phyloP scores from a whole-genome alignment of 495 filamentous ascomycete genomes.

The Penicillium silybi region DNA sequence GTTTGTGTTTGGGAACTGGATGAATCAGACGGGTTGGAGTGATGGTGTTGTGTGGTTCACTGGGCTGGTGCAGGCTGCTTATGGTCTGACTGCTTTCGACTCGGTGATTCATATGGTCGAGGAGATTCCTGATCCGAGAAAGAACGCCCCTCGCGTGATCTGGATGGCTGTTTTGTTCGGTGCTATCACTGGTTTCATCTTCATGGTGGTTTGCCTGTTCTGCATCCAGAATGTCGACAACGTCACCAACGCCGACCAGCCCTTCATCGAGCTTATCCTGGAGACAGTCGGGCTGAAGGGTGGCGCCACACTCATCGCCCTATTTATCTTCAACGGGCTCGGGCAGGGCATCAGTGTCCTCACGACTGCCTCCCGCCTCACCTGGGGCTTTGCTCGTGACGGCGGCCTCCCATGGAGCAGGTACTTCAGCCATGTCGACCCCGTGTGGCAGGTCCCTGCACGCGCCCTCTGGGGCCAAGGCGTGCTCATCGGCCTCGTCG shows the following conservation, averaged over 20 bases:
- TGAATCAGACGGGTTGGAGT: slow-evolving; percentile 60
- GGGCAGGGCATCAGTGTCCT: slow-evolving; percentile 43
- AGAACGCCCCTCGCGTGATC: slow-evolving; percentile 40
- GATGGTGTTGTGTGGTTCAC: slow-evolving; percentile 62
- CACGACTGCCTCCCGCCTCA: slow-evolving; percentile 49
- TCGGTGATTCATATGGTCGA: slow-evolving; percentile 61
- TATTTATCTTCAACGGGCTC: slow-evolving; percentile 49
- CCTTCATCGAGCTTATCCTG: slow-evolving; percentile 44
- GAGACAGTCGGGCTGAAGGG: slow-evolving; percentile 39
- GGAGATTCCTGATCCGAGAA: slow-evolving; percentile 41
- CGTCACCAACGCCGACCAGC: slow-evolving; percentile 48
- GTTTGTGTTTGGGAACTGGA: slow-evolving; percentile 55
- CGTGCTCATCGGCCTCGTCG: slow-evolving; percentile 39
- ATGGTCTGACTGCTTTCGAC: slow-evolving; percentile 60
- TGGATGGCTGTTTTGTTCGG: slow-evolving; percentile 41
- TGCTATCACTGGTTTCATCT: slow-evolving; percentile 64
- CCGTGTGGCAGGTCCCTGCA: slow-evolving; percentile 39
- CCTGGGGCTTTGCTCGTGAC: slow-evolving; percentile 58
- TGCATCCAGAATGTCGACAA: slow-evolving; percentile 60
- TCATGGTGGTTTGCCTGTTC: slow-evolving; percentile 71
- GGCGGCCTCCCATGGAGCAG: slow-evolving; percentile 46
- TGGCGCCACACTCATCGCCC: slow-evolving; percentile 34
- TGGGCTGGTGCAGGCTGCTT: slow-evolving; percentile 57
- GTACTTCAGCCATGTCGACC: slow-evolving; percentile 42
- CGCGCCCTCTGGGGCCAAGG: slow-evolving; percentile 45